Evolutionary conservation across 2,329 filamentous ascomycete species (phyloP), one percentile per base, ranked within the genome.

Genomic region (Ceratocystis smalleyi): DNA sequence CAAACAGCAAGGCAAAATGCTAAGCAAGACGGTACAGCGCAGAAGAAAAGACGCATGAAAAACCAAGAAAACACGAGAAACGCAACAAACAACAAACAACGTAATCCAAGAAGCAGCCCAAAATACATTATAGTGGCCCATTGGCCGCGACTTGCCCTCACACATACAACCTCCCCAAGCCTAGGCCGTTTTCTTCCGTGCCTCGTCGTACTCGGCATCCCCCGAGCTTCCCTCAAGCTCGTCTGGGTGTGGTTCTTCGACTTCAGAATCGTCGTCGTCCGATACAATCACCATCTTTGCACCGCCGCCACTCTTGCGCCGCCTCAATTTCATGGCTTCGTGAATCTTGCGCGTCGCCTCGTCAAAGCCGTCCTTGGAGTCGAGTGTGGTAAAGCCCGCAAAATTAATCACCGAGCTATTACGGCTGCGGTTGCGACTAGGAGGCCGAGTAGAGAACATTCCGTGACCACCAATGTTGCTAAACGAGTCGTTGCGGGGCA

Each of bases 401-500:
- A 66, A 63, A 49, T 64, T 64, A 43, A 64, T 49, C 45, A 60
- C 62, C 2, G 65, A 64, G 49, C 54, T 64, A 19, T 51, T 62
- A 30, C 87, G 80, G 68, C 82, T 86, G 65, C 85, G 81, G 62
- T 82, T 86, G n/a, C 90, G 85, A 62, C 88, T 95, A n/a, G 87
- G 81, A 3, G 91, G 91, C 35, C 89, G 81, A 17, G 89, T 94
- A 2, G 91, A 90, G 76, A 97, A 99, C 75, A 99, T 86, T 67
- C 88, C 89, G 69, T 96, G 87, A 60, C 83, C 84, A 12, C 89
- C 87, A 68, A 97, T 87, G 73, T 97, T 92, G 74, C 86, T 86
- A 76, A 96, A 96, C 0, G 89, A 94, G 75, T 97, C 94, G 76
- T 96, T 96, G 67, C 88, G 85, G 7, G 92, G 91, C 68, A 82